Evolutionary conservation across 2,329 filamentous ascomycete species (phyloP).

Genomic region (Aspergillus intermedius): DNA sequence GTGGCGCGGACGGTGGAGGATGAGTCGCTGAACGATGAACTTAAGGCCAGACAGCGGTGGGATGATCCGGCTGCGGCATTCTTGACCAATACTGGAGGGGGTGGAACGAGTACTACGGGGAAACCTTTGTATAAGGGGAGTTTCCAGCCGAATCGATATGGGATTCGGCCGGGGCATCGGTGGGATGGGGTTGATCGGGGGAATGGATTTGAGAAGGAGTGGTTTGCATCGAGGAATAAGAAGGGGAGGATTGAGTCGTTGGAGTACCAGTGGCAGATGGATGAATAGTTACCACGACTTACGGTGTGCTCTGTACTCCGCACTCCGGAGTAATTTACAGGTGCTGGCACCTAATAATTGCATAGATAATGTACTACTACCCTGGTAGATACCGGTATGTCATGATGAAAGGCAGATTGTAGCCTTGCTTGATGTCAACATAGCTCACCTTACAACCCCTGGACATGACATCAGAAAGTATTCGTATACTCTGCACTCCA

Average conservation of each 20-base stretch:
- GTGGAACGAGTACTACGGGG: conserved; percentile 43
- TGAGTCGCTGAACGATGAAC: conserved; percentile 72
- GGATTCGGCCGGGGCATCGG: conserved; percentile 81
- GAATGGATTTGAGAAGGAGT: conserved; percentile 88
- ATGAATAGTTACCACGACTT: conserved; percentile 52
- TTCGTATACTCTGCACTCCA: no score
- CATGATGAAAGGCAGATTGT: background rate
- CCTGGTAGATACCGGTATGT: background rate
- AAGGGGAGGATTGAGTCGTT: conserved; percentile 69
- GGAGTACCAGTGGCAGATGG: conserved; percentile 95
- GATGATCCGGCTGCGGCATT: conserved; percentile 89
- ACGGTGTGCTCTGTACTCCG: background rate
- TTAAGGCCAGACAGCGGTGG: conserved; percentile 74
- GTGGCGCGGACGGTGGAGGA: conserved; percentile 80
- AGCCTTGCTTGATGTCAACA: background rate
- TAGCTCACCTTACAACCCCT: no score
- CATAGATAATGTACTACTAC: background rate
- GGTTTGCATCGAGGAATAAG: conserved; percentile 81
- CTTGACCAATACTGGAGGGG: conserved; percentile 48
- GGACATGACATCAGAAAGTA: background rate
- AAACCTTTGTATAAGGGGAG: conserved; percentile 71
- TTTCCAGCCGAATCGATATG: conserved; percentile 85
- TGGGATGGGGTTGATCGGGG: conserved; percentile 96
- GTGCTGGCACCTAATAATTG: conserved; percentile 8
- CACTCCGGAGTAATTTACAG: conserved; percentile 1